Percentiles rank a stretch among this genome's conserved stretches.
These are phyloP conservation scores for Ensete glaucum DNA, from an alignment of 176 grass and related monocot genomes.

Conservation along the genomic window DNA sequence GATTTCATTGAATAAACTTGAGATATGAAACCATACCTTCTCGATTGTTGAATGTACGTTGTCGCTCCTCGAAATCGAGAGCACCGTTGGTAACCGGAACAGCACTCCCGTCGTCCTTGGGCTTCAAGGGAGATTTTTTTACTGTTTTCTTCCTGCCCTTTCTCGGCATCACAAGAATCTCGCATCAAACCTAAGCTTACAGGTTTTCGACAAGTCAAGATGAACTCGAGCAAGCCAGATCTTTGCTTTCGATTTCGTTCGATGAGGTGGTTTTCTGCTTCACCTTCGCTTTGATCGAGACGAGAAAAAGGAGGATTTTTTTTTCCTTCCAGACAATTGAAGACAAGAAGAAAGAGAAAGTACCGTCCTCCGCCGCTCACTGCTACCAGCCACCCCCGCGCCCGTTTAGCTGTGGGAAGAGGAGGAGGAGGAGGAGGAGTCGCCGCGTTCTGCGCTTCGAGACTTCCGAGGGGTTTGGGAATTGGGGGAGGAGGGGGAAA, in stretches of 20 bases:
- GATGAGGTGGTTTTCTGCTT: too few species aligned
- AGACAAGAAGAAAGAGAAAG: not conserved
- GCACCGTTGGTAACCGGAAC: not conserved
- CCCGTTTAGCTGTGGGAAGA: not conserved
- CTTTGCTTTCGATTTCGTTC: too few species aligned
- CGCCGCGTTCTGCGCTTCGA: too few species aligned
- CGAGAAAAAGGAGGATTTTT: too few species aligned
- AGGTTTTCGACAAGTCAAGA: not conserved
- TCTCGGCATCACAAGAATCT: not conserved
- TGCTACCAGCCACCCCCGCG: not conserved
- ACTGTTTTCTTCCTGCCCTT: slow-evolving; percentile 3
- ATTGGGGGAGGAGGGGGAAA: too few species aligned
- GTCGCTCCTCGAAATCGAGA: not conserved
- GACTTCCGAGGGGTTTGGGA: too few species aligned
- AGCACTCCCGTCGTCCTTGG: not conserved
- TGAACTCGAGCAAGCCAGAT: not conserved
- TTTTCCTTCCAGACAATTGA: not conserved
- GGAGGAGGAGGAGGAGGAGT: too few species aligned
- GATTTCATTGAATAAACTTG: not conserved
- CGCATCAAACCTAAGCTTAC: not conserved
- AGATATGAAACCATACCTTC: not conserved
- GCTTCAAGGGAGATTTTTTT: not conserved
- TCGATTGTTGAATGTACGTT: slow-evolving; percentile 5
- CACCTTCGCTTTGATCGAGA: too few species aligned
- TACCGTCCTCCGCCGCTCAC: not conserved